Evolutionary conservation across 495 filamentous ascomycete species (phyloP).

Genomic region (Penicillium bialowiezense): DNA sequence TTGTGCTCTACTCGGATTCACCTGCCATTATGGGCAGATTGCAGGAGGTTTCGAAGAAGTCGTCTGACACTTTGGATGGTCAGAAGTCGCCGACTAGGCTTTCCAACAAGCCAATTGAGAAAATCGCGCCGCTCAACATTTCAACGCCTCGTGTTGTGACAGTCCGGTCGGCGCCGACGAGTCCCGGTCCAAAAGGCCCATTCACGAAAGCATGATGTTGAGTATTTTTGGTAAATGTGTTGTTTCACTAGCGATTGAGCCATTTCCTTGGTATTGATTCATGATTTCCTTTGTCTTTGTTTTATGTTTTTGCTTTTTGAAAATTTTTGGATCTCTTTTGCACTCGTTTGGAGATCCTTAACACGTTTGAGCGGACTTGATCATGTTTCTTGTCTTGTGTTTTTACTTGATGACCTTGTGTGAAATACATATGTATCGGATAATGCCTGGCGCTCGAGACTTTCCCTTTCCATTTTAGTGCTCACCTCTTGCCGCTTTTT

Average conservation of each 20-base stretch:
- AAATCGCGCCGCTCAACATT: background rate
- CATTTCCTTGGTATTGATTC: background rate
- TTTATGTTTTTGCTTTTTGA: background rate
- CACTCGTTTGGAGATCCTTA: too few relatives aligned
- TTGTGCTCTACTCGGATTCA: constrained; percentile 54
- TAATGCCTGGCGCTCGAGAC: background rate
- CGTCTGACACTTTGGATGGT: constrained; percentile 26
- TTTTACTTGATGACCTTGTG: too few relatives aligned
- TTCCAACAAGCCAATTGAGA: constrained; percentile 6
- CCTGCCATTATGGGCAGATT: constrained; percentile 48
- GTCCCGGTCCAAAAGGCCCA: constrained; percentile 14
- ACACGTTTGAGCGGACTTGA: too few relatives aligned
- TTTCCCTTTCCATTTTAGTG: background rate
- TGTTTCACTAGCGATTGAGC: constrained; percentile 1
- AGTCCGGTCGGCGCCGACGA: constrained; percentile 21
- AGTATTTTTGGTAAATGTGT: background rate
- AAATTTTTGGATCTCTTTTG: background rate
- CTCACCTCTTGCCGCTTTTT: background rate
- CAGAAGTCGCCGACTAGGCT: constrained; percentile 11
- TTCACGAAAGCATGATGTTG: constrained; percentile 2
- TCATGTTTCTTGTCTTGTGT: too few relatives aligned
- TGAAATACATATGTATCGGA: background rate
- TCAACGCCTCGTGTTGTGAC: constrained; percentile 6
- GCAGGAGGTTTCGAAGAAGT: constrained; percentile 46
- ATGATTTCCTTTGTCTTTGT: constrained; percentile 1